These are phyloP conservation scores for Candida neerlandica DNA, from an alignment of 1,139 yeast genomes.

Conservation along the genomic window DNA sequence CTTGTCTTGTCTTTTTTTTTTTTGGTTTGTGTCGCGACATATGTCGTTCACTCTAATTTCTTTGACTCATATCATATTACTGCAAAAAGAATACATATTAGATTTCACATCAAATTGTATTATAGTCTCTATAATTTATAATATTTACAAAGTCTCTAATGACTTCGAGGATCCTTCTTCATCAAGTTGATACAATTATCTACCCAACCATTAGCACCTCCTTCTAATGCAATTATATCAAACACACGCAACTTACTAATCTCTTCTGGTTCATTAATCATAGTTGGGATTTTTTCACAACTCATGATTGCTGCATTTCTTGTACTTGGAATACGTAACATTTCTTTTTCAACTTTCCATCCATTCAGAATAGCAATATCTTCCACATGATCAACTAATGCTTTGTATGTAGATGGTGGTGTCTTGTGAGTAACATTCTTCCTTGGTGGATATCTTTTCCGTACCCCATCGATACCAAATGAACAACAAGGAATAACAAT, in stretches of 20 bases:
- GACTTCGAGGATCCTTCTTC: slow-evolving; percentile 52
- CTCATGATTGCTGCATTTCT: slow-evolving; percentile 91
- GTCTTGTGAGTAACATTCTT: slow-evolving; percentile 14
- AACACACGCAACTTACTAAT: slow-evolving; percentile 42
- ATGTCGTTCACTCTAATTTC: neutral
- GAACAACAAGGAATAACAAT: slow-evolving; percentile 96
- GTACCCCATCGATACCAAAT: slow-evolving; percentile 78
- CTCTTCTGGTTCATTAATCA: slow-evolving; percentile 25
- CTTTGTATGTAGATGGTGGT: slow-evolving; percentile 68
- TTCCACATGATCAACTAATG: slow-evolving; percentile 83
- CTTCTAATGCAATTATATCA: slow-evolving; percentile 68
- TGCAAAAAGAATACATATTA: neutral
- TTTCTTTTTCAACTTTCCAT: slow-evolving; percentile 84
- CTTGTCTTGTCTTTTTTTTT: no score
- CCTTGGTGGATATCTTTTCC: slow-evolving; percentile 60
- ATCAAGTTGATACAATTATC: slow-evolving; percentile 71
- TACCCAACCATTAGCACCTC: slow-evolving; percentile 92
- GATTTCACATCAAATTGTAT: neutral
- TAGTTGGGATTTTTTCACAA: slow-evolving; percentile 32
- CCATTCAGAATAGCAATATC: slow-evolving; percentile 68
- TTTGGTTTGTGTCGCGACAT: neutral
- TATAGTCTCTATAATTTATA: neutral
- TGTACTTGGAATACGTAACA: slow-evolving; percentile 92
- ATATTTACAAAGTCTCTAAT: slow-evolving; percentile 22
- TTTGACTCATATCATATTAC: no score